phyloP scores from a whole-genome alignment of 2,329 filamentous ascomycete species.

The Didymella sp. region DNA sequence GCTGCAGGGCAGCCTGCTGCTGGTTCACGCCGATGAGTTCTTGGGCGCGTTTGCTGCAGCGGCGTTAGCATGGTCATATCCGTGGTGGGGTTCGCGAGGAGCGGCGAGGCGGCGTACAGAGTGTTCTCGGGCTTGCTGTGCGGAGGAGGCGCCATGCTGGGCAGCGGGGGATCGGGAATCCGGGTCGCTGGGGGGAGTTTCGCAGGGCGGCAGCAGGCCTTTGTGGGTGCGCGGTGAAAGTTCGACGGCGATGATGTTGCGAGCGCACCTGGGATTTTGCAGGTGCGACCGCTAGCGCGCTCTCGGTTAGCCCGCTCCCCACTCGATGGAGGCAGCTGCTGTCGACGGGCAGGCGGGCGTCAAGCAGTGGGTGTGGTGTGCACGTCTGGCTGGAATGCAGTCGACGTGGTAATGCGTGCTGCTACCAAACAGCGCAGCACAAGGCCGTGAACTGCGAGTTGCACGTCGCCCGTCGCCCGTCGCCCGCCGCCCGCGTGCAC shows the following conservation, averaged over 20 bases:
- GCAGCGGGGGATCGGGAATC: slow-evolving; percentile 37
- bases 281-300: slow-evolving; percentile 1
- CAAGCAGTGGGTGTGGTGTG: neutral
- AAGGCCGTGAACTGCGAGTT: neutral
- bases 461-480: neutral
- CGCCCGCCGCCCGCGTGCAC: neutral
- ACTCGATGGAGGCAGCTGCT: neutral
- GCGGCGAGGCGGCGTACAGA: slow-evolving; percentile 56
- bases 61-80: slow-evolving; percentile 27
- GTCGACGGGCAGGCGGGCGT: neutral
- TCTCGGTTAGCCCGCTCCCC: slow-evolving; percentile 11
- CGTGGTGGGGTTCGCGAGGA: slow-evolving; percentile 3
- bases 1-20: slow-evolving; percentile 85
- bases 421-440: neutral
- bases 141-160: slow-evolving; percentile 87
- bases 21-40: slow-evolving; percentile 99
- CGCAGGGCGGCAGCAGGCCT: slow-evolving; percentile 17
- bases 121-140: slow-evolving; percentile 99
- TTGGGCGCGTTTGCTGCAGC: slow-evolving; percentile 73
- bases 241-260: slow-evolving; percentile 27
- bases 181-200: slow-evolving; percentile 33
- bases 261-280: slow-evolving; percentile 9
- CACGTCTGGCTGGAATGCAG: neutral
- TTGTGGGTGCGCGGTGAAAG: slow-evolving; percentile 26
- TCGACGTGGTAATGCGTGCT: neutral